Conservation (phyloP, 106 monocot species). For the Dendrobium huoshanense region DNA sequence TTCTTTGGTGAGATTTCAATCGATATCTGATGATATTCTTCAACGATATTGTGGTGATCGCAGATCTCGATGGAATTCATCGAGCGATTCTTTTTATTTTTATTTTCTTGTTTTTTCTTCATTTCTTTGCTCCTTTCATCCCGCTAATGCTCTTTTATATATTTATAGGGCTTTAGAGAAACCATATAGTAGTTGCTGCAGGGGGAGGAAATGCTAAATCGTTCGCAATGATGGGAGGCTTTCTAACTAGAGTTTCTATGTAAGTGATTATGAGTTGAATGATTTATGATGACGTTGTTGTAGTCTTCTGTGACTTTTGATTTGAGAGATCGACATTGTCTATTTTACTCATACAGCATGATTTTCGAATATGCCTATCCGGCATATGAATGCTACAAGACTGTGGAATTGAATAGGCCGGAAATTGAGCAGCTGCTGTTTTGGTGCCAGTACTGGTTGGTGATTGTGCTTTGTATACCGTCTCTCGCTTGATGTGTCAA, state of each 20-base stretch:
- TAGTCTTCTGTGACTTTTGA: not conserved
- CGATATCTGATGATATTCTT: too few relatives aligned
- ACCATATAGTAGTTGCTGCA: not conserved
- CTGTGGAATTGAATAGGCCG: constrained; percentile 68
- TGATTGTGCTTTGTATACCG: not conserved
- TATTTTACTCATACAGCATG: constrained; percentile 30
- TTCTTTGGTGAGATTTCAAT: too few relatives aligned
- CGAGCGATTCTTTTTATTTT: too few relatives aligned
- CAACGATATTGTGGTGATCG: too few relatives aligned
- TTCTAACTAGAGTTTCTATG: not conserved
- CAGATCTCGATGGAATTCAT: too few relatives aligned
- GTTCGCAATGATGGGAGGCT: not conserved
- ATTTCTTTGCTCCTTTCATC: not conserved
- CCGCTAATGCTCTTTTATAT: not conserved
- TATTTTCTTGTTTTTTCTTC: too few relatives aligned
- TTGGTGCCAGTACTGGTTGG: constrained; percentile 90
- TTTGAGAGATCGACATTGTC: not conserved
- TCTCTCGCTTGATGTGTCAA: not conserved
- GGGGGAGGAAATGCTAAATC: not conserved
- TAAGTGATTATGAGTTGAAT: not conserved
- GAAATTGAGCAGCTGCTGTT: constrained; percentile 68
- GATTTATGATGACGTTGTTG: not conserved
- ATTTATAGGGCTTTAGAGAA: not conserved
- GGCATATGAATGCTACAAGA: constrained; percentile 76
- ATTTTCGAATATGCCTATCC: constrained; percentile 82